phyloP scores from a whole-genome alignment of 1,139 yeast genomes.

The Trichomonascaceae sp. region DNA sequence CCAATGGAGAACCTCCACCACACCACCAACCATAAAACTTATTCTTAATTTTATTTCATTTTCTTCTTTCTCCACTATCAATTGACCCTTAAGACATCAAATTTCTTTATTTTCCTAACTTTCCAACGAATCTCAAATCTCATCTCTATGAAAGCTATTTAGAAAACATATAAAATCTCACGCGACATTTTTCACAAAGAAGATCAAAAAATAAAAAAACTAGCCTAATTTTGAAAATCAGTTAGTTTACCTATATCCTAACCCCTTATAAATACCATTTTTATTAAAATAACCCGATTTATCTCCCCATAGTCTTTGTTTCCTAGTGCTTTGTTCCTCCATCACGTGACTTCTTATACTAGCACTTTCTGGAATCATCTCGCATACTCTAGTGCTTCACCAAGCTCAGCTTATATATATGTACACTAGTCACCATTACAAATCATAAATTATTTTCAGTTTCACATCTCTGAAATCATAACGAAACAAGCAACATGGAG shows the following conservation, averaged over 20 bases:
- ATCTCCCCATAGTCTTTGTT: background rate
- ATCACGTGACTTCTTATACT: background rate
- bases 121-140: background rate
- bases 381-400: background rate
- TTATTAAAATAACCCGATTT: background rate
- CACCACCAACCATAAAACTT: background rate
- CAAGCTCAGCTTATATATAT: background rate
- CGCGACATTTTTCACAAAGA: background rate
- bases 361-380: background rate
- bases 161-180: background rate
- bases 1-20: too few species aligned
- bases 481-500: conserved; percentile 23
- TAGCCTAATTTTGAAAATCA: background rate
- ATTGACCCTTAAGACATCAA: background rate
- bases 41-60: background rate
- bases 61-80: background rate
- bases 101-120: background rate
- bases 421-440: background rate
- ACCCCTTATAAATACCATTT: background rate
- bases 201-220: background rate
- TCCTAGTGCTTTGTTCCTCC: background rate
- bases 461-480: background rate
- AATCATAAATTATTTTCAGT: background rate
- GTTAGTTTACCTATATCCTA: background rate
- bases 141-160: background rate